These are phyloP conservation scores for Chaetomidium leptoderma DNA, from an alignment of 495 filamentous ascomycete genomes.

Conservation along the genomic window DNA sequence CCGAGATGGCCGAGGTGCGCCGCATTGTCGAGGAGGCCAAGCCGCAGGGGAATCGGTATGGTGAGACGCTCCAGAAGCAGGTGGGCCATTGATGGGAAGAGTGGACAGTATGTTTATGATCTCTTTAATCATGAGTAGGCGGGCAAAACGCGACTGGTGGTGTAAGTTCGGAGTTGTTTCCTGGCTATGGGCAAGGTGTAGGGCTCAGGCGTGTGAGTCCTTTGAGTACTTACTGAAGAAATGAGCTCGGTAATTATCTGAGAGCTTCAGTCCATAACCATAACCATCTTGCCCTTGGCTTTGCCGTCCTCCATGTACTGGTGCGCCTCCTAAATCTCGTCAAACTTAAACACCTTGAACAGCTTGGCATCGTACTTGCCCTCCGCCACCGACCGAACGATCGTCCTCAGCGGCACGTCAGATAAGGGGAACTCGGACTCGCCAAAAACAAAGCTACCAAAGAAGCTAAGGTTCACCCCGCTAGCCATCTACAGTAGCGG, in stretches of 20 bases:
- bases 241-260: no score
- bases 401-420: background rate
- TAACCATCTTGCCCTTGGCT: background rate
- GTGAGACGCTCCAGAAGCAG: background rate
- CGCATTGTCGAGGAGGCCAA: background rate
- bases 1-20: background rate
- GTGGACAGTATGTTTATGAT: background rate
- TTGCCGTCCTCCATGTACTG: background rate
- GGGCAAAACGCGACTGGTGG: background rate
- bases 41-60: background rate
- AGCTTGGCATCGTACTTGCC: background rate
- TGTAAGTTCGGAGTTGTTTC: background rate
- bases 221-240: no score
- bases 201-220: background rate
- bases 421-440: background rate
- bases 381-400: background rate
- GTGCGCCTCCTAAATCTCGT: constrained; percentile 2
- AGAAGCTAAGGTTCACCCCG: background rate
- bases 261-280: background rate
- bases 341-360: constrained; percentile 3
- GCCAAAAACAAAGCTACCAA: constrained; percentile 1
- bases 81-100: background rate
- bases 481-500: constrained; percentile 1
- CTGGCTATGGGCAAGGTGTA: background rate
- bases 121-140: background rate